phyloP scores from a whole-genome alignment of 768 basidiomycete genomes.

The Aureoboletus auriporus region DNA sequence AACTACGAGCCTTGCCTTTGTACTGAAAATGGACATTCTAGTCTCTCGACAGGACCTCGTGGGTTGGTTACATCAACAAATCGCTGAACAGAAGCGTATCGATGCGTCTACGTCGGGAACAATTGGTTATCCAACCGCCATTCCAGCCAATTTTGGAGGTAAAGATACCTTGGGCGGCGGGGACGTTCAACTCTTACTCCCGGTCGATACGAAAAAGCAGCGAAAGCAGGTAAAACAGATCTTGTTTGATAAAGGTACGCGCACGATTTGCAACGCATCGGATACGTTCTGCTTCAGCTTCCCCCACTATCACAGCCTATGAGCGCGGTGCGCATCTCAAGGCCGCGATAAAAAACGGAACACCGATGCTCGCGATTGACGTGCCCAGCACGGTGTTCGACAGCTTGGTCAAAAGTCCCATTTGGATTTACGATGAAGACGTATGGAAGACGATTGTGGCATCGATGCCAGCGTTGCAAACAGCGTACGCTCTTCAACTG shows the following conservation, averaged over 20 bases:
- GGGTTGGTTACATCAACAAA: conserved; percentile 69
- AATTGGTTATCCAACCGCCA: conserved; percentile 37
- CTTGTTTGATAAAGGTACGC: conserved; percentile 60
- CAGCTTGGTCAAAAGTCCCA: conserved; percentile 47
- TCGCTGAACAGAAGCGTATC: conserved; percentile 73
- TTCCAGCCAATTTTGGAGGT: conserved; percentile 29
- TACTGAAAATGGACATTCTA: conserved; percentile 30
- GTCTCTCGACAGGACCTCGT: conserved; percentile 68
- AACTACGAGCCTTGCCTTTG: neutral
- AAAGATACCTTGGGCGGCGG: conserved; percentile 34
- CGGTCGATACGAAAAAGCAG: conserved; percentile 69
- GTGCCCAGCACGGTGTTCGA: conserved; percentile 61
- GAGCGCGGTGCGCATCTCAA: conserved; percentile 58
- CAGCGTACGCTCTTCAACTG: conserved; percentile 62
- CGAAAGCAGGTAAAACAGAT: conserved; percentile 69
- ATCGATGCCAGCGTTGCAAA: conserved; percentile 52
- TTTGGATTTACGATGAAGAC: conserved; percentile 76
- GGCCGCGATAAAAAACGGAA: conserved; percentile 51
- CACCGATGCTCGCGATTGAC: conserved; percentile 73
- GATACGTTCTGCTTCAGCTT: neutral
- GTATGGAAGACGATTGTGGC: conserved; percentile 59
- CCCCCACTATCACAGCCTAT: conserved; percentile 43
- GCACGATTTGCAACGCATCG: neutral
- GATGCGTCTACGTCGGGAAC: conserved; percentile 65
- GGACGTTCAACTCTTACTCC: conserved; percentile 63